phyloP scores from a whole-genome alignment of 176 grass and related monocot species.

The Tuctoria greenei region DNA sequence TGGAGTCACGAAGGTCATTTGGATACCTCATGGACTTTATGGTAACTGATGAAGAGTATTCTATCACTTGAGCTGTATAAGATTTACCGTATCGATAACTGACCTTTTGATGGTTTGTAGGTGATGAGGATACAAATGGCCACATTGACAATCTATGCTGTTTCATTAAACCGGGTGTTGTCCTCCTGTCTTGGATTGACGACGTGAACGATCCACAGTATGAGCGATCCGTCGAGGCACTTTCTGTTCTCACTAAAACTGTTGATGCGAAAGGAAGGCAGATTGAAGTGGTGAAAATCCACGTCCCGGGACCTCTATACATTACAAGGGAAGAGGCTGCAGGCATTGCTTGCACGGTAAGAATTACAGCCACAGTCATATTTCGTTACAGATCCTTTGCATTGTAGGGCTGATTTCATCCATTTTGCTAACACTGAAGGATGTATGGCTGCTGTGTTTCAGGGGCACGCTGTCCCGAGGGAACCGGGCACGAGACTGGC shows the following conservation, averaged over 20 bases:
- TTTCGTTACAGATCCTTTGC: not conserved
- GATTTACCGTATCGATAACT: not conserved
- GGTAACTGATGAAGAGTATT: conserved; percentile 34
- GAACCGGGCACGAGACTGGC: conserved; percentile 61
- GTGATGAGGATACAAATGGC: conserved; percentile 88
- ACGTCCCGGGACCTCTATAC: conserved; percentile 77
- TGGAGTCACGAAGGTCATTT: conserved; percentile 84
- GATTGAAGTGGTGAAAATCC: conserved; percentile 78
- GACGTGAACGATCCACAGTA: conserved; percentile 73
- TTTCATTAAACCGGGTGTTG: conserved; percentile 70
- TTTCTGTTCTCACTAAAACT: conserved; percentile 45
- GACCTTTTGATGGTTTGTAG: conserved; percentile 34
- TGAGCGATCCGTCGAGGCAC: conserved; percentile 71
- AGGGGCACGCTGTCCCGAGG: conserved; percentile 73
- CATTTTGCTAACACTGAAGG: not conserved
- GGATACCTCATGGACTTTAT: conserved; percentile 79
- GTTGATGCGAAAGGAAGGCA: conserved; percentile 60
- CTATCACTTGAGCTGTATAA: not conserved
- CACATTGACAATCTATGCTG: conserved; percentile 89
- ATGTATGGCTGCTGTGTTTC: not conserved
- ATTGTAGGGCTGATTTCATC: not conserved
- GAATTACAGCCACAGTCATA: not conserved
- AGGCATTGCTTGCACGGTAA: conserved; percentile 47
- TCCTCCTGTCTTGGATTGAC: conserved; percentile 77
- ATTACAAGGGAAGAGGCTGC: conserved; percentile 80